Conservation (phyloP, 176 grass and related monocot species). For the Zizania latifolia region DNA sequence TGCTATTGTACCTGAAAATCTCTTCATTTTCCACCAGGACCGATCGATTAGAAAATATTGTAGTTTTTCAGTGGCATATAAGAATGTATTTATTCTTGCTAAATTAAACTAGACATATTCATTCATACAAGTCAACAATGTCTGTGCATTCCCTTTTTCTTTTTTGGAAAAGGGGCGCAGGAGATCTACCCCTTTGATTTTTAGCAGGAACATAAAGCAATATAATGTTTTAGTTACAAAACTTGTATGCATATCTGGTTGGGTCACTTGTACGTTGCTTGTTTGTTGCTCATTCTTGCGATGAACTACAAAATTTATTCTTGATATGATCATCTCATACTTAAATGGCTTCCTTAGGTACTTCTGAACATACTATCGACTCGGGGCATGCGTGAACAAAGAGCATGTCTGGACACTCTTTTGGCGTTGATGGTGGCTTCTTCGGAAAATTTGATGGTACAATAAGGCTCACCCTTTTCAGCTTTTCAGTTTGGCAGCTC, state of each 20-base stretch:
- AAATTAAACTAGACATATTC: no score
- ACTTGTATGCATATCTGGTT: background rate
- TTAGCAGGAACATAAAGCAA: no score
- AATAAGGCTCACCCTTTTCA: background rate
- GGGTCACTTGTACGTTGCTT: background rate
- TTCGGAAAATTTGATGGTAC: conserved; percentile 40
- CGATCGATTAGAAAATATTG: background rate
- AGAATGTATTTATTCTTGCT: no score
- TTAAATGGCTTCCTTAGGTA: conserved; percentile 22
- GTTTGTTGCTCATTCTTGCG: background rate
- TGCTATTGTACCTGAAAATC: background rate
- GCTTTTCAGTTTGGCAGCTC: background rate
- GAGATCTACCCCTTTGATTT: background rate
- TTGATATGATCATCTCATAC: background rate
- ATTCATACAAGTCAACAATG: no score
- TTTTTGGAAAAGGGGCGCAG: background rate
- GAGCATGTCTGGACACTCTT: conserved; percentile 52
- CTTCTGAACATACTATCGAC: conserved; percentile 45
- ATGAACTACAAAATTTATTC: background rate
- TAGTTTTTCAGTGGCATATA: no score
- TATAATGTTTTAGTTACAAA: no score
- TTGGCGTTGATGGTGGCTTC: conserved; percentile 43
- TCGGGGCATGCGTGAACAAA: conserved; percentile 42
- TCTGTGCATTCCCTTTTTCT: background rate
- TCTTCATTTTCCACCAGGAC: background rate